A percentile compares a stretch with the other conserved stretches of the same genome.
phyloP scores from a whole-genome alignment of 768 basidiomycete species.

The Lactarius indigo region DNA sequence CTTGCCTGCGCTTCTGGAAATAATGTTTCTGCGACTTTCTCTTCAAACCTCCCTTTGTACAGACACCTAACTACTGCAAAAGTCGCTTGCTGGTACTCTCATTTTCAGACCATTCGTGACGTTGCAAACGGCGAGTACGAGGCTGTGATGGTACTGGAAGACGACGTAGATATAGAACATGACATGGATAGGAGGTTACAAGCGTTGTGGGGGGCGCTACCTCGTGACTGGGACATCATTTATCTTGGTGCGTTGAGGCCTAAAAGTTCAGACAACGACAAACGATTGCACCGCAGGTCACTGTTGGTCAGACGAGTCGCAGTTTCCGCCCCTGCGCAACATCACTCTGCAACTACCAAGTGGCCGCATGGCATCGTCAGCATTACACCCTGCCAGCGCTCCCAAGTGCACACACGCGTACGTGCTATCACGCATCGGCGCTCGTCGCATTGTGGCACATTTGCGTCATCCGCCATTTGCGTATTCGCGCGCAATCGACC shows the following conservation, averaged over 20 bases:
- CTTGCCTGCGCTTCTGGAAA: conserved; percentile 32
- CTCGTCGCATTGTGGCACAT: conserved; percentile 55
- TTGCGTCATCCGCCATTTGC: conserved; percentile 65
- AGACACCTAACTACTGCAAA: conserved; percentile 54
- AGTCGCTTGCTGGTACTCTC: conserved; percentile 72
- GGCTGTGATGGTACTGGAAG: conserved; percentile 62
- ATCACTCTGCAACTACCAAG: conserved; percentile 16
- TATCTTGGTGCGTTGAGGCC: conserved; percentile 51
- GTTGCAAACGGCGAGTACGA: conserved; percentile 36
- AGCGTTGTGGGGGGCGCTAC: conserved; percentile 49
- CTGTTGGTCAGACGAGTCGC: conserved; percentile 73
- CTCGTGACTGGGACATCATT: conserved; percentile 66
- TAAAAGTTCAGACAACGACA: not conserved
- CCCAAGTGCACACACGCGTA: conserved; percentile 79
- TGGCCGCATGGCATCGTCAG: conserved; percentile 23
- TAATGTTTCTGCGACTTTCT: conserved; percentile 36
- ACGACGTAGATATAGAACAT: conserved; percentile 75
- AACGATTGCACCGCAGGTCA: conserved; percentile 47
- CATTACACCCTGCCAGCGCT: conserved; percentile 52
- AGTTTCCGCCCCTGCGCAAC: conserved; percentile 37
- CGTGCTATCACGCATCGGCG: conserved; percentile 55
- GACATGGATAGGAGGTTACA: conserved; percentile 46
- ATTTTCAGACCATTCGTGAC: conserved; percentile 48
- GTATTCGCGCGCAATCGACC: conserved; percentile 74
- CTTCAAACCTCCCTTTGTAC: conserved; percentile 40